Evolutionary conservation across 352 stramenopile species (phyloP), one percentile per base, ranked within the genome.

Genomic region (Phytophthora pinifolia): DNA sequence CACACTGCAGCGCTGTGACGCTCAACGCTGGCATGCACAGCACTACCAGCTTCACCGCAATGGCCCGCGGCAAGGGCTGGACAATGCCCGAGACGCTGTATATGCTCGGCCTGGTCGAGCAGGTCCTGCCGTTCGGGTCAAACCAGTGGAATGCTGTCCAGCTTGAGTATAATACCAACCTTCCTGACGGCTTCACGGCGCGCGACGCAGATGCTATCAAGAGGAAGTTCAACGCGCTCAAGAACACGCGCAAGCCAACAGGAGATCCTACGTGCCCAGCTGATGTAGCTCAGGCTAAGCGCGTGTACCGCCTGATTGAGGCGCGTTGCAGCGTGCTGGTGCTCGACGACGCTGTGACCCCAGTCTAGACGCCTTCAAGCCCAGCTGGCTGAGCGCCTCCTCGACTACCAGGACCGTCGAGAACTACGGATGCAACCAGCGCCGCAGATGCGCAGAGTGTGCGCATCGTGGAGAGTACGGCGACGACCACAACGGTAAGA

Each of bases 61-160:
- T 53, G 46, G 22, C 14, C 12, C 18, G 46, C 32, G 33, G 46
- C 9, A 53, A n/a, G 22, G 36, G 36, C 1, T 46, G 47, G 36
- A 25, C 27, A 6, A n/a, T 15, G 2, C 37, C 48, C 2, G 36
- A 55, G 27, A 55, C 35, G 9, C 29, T 56, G 29, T 56, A 47
- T 37, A 56, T 42, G 48, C 37, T 56, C 33, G 48, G 13, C 2
- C 10, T 55, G 29, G 47, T 31, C 13, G 47, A 55, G 25, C 27
- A 46, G 29, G 38, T 55, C 27, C 47, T 41, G 17, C 36, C 47
- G 4, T 47, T 55, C 29, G 47, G 36, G 4, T 18, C 25, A 12
- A 55, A 55, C 27, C 47, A 55, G 36, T 55, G 47, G 47, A 46
- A 55, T 36, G 36, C 29, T 2, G 27, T 39, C 9, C 47, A 46